Evolutionary conservation across 2,329 filamentous ascomycete genomes (phyloP), one percentile per base, ranked within the genome.

Genomic region (Dothiorella sarmentorum): DNA sequence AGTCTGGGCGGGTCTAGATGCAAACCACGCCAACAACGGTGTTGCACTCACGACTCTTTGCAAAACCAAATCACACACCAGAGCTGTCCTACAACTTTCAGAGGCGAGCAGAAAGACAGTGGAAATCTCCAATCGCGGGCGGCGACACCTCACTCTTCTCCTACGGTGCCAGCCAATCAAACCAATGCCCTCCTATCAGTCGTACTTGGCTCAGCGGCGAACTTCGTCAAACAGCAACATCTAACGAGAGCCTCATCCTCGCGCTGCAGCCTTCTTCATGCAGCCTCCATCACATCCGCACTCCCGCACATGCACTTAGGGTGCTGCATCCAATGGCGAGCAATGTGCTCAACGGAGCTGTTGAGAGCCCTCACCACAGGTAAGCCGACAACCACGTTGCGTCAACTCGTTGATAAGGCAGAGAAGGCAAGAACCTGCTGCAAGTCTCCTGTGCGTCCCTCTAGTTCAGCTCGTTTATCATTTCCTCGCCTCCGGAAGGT

Each of bases 171-270:
- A 17, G 15, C 33, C 33, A 37, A 37, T 37, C 33, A 17, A 17
- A 37, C 33, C 3, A 15, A 11, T 7, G 33, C 15, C n/a, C 33
- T 15, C 33, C 33, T 37, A 37, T 37, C 33, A 37, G 33, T 37
- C n/a, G 44, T 13, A 17, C 22, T 47, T 31, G 24, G 10, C 11
- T 47, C 18, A 26, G 44, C 44, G 24, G 44, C 24, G 26, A 31
- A 43, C 17, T 29, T 47, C 44, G 27, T 38, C 45, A 38, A 52
- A 59, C n/a, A 59, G 56, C 56, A 52, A 59, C 44, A 59, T 52
- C 56, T 52, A 59, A 59, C 56, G 56, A 59, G 49, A 43, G 35
- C 56, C 20, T 43, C 44, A 52, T 42, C 44, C 56, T 59, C 45
- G 56, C 33, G n/a, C 33, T 37, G 33, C 33, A 37, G 33, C 33